Conservation (phyloP, 331 rosid genomes). For the Ulmus americana region DNA sequence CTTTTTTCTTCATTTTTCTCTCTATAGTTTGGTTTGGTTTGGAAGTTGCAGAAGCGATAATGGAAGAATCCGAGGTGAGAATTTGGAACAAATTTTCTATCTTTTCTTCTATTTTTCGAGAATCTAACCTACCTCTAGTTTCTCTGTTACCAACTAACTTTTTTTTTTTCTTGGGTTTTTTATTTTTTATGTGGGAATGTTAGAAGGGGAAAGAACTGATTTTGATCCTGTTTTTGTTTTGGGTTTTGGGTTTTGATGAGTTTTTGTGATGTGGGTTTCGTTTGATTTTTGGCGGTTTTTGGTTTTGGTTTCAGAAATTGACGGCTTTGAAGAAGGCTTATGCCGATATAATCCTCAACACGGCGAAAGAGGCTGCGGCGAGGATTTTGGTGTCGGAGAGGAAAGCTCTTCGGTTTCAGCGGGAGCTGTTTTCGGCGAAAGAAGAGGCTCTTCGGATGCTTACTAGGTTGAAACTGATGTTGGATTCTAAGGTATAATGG, state of each 20-base stretch:
- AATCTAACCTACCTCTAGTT: slow-evolving; percentile 10
- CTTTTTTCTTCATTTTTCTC: background rate
- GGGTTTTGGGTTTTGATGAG: background rate
- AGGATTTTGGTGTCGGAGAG: slow-evolving; percentile 64
- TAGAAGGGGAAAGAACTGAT: slow-evolving; percentile 1
- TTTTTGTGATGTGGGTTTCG: slow-evolving; percentile 3
- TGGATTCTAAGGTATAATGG: slow-evolving; percentile 54
- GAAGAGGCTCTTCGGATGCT: slow-evolving; percentile 57
- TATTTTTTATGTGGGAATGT: slow-evolving; percentile 1
- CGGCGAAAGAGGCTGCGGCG: slow-evolving; percentile 70
- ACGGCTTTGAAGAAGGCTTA: slow-evolving; percentile 65
- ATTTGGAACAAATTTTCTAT: background rate
- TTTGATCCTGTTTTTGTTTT: slow-evolving; percentile 1
- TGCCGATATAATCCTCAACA: slow-evolving; percentile 64
- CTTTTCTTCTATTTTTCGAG: background rate
- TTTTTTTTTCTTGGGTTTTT: slow-evolving; percentile 2
- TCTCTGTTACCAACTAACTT: slow-evolving; percentile 15
- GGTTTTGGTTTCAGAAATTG: slow-evolving; percentile 33
- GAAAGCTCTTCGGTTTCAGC: slow-evolving; percentile 40
- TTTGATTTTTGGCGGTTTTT: slow-evolving; percentile 3
- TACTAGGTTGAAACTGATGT: slow-evolving; percentile 49
- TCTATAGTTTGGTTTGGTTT: background rate
- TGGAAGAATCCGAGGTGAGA: background rate
- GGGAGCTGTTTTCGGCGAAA: slow-evolving; percentile 41
- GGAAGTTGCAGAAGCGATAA: background rate